These are phyloP conservation scores for Globisporangium viniferum DNA, from an alignment of 352 stramenopile species.

Conservation along the genomic window DNA sequence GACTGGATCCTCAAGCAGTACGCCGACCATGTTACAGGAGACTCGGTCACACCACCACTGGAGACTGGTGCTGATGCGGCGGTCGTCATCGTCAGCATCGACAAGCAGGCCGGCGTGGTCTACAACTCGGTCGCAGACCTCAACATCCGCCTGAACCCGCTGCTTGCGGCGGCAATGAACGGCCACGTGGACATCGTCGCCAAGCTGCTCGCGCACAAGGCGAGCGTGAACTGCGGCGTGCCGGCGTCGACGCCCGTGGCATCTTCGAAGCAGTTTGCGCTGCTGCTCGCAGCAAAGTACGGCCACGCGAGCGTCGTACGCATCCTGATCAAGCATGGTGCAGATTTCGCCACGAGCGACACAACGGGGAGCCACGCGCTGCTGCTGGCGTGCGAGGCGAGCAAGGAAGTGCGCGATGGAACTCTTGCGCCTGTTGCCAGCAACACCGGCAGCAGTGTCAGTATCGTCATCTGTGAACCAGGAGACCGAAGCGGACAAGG, in stretches of 20 bases:
- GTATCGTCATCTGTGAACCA: not conserved
- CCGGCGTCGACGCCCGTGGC: constrained; percentile 7
- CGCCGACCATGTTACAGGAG: not conserved
- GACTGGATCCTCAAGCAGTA: constrained; percentile 32
- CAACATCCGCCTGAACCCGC: constrained; percentile 52
- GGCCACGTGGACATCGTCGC: constrained; percentile 54
- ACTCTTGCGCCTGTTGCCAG: constrained; percentile 26
- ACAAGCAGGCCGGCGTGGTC: constrained; percentile 60
- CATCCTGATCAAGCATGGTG: constrained; percentile 59
- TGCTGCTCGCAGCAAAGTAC: constrained; percentile 91
- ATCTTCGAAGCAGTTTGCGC: constrained; percentile 36
- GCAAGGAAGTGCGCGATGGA: constrained; percentile 47
- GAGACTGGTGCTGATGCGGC: not conserved
- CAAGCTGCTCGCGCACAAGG: constrained; percentile 42
- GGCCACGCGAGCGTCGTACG: constrained; percentile 85
- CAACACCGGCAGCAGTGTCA: not conserved
- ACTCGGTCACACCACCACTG: not conserved
- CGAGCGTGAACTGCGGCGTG: constrained; percentile 20
- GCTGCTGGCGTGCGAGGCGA: constrained; percentile 47
- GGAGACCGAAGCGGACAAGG: not conserved
- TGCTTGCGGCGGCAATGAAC: constrained; percentile 73
- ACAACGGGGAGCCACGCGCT: constrained; percentile 49
- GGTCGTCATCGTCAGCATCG: constrained; percentile 17
- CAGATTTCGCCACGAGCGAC: constrained; percentile 35
- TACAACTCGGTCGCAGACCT: constrained; percentile 67